A percentile compares a stretch with the other conserved stretches of the same genome.
These are phyloP conservation scores for Cryptococcus sp. DNA, from an alignment of 1,284 basidiomycete genomes.

Conservation along the genomic window DNA sequence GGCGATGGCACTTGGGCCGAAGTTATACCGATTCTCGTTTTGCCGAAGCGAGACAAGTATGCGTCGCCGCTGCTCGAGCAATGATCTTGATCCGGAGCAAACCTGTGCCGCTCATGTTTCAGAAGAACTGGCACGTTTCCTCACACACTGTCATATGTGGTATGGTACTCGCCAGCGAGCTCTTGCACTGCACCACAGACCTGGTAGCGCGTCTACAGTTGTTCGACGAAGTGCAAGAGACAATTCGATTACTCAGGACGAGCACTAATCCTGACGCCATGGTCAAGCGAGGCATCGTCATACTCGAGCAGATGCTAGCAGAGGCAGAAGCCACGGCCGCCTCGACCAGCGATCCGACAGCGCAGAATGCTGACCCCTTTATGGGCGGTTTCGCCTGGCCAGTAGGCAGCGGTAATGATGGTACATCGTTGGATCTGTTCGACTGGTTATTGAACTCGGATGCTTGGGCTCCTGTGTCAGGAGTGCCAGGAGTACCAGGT, in stretches of 20 bases:
- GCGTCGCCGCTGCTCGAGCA: constrained; percentile 25
- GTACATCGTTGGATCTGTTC: neutral
- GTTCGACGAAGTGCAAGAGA: constrained; percentile 5
- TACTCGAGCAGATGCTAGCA: constrained; percentile 12
- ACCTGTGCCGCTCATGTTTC: constrained; percentile 31
- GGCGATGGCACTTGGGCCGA: constrained; percentile 25
- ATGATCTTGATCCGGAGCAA: constrained; percentile 23
- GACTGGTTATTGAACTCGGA: neutral
- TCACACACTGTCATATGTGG: constrained; percentile 29
- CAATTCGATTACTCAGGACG: neutral
- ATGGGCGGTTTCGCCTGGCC: neutral
- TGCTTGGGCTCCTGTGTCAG: neutral
- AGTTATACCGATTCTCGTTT: constrained; percentile 29
- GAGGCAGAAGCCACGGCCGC: constrained; percentile 2
- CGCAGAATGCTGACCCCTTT: neutral
- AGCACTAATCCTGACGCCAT: constrained; percentile 12
- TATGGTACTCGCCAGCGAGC: constrained; percentile 28
- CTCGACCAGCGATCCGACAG: neutral
- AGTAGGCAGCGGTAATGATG: neutral
- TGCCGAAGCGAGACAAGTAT: constrained; percentile 22
- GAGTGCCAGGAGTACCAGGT: no score
- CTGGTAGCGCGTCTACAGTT: neutral
- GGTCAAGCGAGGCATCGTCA: constrained; percentile 10
- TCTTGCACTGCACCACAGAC: constrained; percentile 22
- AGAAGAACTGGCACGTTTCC: constrained; percentile 28